Evolutionary conservation across 768 basidiomycete genomes (phyloP).

Genomic region (Floccularia luteovirens): DNA sequence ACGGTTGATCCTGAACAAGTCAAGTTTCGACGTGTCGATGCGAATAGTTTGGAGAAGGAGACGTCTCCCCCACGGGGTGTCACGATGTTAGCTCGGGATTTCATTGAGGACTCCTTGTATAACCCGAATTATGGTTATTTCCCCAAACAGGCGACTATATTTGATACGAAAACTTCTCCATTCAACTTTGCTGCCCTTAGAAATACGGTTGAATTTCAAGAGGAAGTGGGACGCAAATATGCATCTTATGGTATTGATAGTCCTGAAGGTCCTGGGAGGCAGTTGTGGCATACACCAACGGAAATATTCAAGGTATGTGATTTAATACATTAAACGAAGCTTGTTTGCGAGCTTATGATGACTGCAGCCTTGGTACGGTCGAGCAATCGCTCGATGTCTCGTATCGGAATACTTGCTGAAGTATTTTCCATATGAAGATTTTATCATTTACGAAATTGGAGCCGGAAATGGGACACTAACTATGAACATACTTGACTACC

Average conservation of each 20-base stretch:
- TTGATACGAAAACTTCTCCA: constrained; percentile 49
- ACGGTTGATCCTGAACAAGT: constrained; percentile 32
- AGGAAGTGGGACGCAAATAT: constrained; percentile 73
- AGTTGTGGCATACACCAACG: constrained; percentile 98
- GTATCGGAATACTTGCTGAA: constrained; percentile 90
- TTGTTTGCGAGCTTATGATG: constrained; percentile 5
- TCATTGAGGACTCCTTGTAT: constrained; percentile 94
- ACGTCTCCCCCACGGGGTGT: constrained; percentile 66
- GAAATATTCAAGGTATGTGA: constrained; percentile 87
- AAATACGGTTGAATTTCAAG: constrained; percentile 72
- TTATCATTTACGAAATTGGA: constrained; percentile 95
- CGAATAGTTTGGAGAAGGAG: constrained; percentile 55
- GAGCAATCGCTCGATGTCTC: constrained; percentile 82
- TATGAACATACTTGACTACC: constrained; percentile 75
- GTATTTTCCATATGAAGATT: constrained; percentile 94
- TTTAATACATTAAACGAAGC: constrained; percentile 1
- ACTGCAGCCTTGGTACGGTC: constrained; percentile 87
- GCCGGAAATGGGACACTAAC: constrained; percentile 97
- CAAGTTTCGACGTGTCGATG: constrained; percentile 53
- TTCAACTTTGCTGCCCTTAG: constrained; percentile 67
- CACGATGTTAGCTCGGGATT: constrained; percentile 94
- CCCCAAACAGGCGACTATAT: constrained; percentile 86
- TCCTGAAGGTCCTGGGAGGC: constrained; percentile 66
- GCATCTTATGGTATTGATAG: constrained; percentile 57
- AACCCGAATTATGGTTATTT: constrained; percentile 99